Evolutionary conservation across 2,329 filamentous ascomycete genomes (phyloP).

Genomic region (Aspergillus sp.): DNA sequence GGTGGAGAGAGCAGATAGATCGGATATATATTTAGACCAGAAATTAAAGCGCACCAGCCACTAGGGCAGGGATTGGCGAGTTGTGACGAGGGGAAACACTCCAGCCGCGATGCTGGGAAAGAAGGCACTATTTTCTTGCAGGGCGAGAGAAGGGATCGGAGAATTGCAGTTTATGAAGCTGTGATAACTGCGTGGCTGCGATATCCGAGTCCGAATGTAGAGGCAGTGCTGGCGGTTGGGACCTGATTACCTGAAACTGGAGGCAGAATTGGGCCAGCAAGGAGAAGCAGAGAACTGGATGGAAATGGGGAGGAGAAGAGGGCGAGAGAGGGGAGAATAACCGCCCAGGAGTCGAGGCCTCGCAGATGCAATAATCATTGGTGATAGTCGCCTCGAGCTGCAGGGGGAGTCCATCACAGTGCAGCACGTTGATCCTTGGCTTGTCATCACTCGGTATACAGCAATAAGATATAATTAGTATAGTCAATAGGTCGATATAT

Average conservation of each 20-base stretch:
- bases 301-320: neutral
- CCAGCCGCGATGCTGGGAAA: neutral
- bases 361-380: slow-evolving; percentile 6
- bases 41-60: slow-evolving; percentile 15
- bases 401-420: slow-evolving; percentile 22
- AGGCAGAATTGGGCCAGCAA: neutral
- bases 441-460: neutral
- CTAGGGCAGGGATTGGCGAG: slow-evolving; percentile 10
- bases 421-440: slow-evolving; percentile 11
- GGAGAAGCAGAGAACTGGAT: slow-evolving; percentile 6
- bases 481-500: neutral
- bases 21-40: slow-evolving; percentile 26
- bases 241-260: neutral
- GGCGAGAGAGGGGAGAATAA: neutral
- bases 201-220: neutral
- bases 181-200: neutral
- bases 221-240: neutral
- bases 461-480: neutral
- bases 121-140: neutral
- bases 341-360: slow-evolving; percentile 5
- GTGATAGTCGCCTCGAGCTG: slow-evolving; percentile 16
- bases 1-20: slow-evolving; percentile 21
- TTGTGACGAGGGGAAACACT: slow-evolving; percentile 1
- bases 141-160: slow-evolving; percentile 1
- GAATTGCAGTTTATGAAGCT: neutral